Evolutionary conservation across 768 basidiomycete genomes (phyloP).

Genomic region (Psilocybe tampanensis): DNA sequence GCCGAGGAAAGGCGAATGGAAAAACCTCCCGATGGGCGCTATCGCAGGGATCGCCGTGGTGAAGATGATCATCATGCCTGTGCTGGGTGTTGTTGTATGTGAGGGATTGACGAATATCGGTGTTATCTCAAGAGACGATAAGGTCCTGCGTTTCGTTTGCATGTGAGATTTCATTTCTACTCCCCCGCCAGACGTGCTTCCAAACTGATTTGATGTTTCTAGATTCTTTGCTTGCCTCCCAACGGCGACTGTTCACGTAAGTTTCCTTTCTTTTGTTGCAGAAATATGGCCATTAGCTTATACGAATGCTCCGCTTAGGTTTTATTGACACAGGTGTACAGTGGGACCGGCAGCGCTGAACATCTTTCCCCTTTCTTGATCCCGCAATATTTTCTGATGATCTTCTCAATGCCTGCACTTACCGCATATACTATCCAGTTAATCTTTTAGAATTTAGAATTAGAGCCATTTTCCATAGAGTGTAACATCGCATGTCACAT

Average conservation of each 20-base stretch:
- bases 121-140: conserved; percentile 51
- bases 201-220: not conserved
- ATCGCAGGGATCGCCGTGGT: conserved; percentile 54
- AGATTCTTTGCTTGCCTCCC: conserved; percentile 66
- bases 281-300: not conserved
- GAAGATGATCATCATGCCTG: conserved; percentile 58
- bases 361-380: conserved; percentile 65
- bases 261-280: not conserved
- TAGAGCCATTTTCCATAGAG: too few relatives aligned
- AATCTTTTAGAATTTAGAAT: conserved; percentile 37
- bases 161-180: conserved; percentile 47
- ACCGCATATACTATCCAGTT: conserved; percentile 47
- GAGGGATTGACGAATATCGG: conserved; percentile 48
- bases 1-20: conserved; percentile 46
- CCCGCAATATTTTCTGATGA: conserved; percentile 59
- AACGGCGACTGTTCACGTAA: conserved; percentile 60
- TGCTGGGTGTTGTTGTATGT: conserved; percentile 62
- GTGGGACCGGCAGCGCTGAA: conserved; percentile 64
- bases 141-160: conserved; percentile 67
- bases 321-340: conserved; percentile 65
- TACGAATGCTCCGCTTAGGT: conserved; percentile 39
- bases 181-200: not conserved
- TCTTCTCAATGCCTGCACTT: conserved; percentile 50
- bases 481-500: too few relatives aligned
- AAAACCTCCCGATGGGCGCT: conserved; percentile 47